Evolutionary conservation across 129 eudicot species (phyloP).

Genomic region (Pseudognaphalium luteoalbum): DNA sequence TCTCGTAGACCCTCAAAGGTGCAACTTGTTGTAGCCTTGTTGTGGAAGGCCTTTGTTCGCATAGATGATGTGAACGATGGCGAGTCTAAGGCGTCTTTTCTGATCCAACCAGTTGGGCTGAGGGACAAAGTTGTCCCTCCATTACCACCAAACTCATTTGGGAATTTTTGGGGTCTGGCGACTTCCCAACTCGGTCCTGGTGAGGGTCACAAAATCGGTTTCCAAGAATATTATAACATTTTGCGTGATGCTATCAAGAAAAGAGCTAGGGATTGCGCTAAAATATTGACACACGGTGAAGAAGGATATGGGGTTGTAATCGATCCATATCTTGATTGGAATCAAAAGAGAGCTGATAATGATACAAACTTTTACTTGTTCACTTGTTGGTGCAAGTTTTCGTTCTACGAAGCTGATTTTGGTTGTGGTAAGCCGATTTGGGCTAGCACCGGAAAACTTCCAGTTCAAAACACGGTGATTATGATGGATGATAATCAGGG

Average conservation of each 20-base stretch:
- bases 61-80: slow-evolving; percentile 32
- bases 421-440: slow-evolving; percentile 44
- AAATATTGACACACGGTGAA: slow-evolving; percentile 22
- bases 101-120: slow-evolving; percentile 29
- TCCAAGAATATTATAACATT: slow-evolving; percentile 6
- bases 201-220: slow-evolving; percentile 11
- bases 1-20: slow-evolving; percentile 30
- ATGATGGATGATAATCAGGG: slow-evolving; percentile 35
- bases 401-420: slow-evolving; percentile 39
- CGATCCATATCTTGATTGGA: slow-evolving; percentile 30
- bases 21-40: slow-evolving; percentile 35
- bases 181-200: slow-evolving; percentile 22
- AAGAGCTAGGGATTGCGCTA: slow-evolving; percentile 24
- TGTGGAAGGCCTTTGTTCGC: slow-evolving; percentile 35
- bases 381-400: slow-evolving; percentile 42
- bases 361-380: slow-evolving; percentile 30
- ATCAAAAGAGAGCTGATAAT: slow-evolving; percentile 1
- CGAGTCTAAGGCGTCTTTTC: slow-evolving; percentile 26
- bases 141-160: slow-evolving; percentile 33
- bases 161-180: slow-evolving; percentile 33
- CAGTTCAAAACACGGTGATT: slow-evolving; percentile 30
- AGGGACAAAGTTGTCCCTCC: slow-evolving; percentile 34
- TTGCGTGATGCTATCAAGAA: slow-evolving; percentile 21
- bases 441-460: slow-evolving; percentile 36
- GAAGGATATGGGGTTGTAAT: slow-evolving; percentile 31